Evolutionary conservation across 2,329 filamentous ascomycete genomes (phyloP).

Genomic region (Hypoxylon sp.): DNA sequence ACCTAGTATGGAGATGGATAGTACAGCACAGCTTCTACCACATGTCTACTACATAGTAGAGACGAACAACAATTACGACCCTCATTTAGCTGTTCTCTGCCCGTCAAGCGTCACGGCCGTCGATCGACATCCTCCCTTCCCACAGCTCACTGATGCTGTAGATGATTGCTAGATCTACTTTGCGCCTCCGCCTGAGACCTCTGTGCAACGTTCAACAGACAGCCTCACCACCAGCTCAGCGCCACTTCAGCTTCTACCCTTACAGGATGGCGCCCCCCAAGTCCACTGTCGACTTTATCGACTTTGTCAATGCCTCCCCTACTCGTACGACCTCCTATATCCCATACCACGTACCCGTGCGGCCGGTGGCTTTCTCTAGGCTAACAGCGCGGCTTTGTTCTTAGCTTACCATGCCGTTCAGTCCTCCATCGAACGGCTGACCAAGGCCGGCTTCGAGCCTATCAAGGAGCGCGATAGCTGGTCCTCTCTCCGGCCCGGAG

Average conservation of each 20-base stretch:
- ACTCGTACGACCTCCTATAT: conserved; percentile 68
- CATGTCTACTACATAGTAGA: neutral
- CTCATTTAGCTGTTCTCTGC: neutral
- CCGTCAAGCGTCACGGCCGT: neutral
- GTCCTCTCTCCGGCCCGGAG: conserved; percentile 82
- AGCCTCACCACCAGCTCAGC: conserved; percentile 10
- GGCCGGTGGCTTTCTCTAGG: neutral
- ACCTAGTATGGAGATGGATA: too few species aligned
- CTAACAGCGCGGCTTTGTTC: conserved; percentile 25
- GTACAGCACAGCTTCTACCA: too few species aligned
- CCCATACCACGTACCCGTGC: conserved; percentile 10
- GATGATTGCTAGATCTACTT: conserved; percentile 17
- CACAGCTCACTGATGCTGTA: conserved; percentile 1
- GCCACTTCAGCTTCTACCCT: conserved; percentile 32
- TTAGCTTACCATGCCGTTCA: conserved; percentile 93
- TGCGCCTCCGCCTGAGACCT: conserved; percentile 15
- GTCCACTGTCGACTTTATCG: conserved; percentile 82
- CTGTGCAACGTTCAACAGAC: conserved; percentile 22
- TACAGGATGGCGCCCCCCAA: conserved; percentile 60
- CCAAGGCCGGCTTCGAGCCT: conserved; percentile 83
- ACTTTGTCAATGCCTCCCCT: conserved; percentile 93
- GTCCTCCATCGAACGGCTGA: conserved; percentile 76
- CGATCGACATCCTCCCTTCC: neutral
- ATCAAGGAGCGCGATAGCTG: conserved; percentile 93
- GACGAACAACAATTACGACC: neutral